Conservation (phyloP, 2,329 filamentous ascomycete genomes). For the Hortaea werneckii region DNA sequence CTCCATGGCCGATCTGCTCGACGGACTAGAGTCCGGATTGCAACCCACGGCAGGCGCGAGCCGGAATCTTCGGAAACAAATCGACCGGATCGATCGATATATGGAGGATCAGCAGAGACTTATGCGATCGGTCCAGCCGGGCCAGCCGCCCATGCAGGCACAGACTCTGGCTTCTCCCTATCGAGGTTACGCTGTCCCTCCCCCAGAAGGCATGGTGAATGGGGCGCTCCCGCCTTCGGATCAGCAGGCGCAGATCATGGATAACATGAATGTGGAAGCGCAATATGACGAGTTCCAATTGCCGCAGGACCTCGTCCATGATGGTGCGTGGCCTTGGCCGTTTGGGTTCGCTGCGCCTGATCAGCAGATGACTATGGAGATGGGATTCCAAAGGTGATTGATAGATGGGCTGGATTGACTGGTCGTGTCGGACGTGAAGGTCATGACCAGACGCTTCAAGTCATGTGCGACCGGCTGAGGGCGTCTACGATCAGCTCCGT, state of each 20-base stretch:
- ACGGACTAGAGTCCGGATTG: conserved; percentile 34
- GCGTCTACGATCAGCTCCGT: too few species aligned
- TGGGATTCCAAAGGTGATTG: background rate
- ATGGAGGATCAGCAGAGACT: conserved; percentile 24
- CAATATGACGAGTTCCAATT: conserved; percentile 9
- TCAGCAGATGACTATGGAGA: conserved; percentile 1
- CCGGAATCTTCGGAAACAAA: conserved; percentile 30
- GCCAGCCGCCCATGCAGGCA: background rate
- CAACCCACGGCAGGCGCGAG: conserved; percentile 31
- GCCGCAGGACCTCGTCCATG: conserved; percentile 5
- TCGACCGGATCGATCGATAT: conserved; percentile 36
- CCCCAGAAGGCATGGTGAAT: background rate
- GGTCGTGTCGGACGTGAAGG: too few species aligned
- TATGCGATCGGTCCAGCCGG: conserved; percentile 7
- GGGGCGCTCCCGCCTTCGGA: background rate
- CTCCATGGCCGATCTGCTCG: conserved; percentile 37
- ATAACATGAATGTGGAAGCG: background rate
- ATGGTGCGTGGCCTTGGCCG: conserved; percentile 8
- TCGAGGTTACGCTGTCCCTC: background rate
- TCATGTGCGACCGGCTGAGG: too few species aligned
- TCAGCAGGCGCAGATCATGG: background rate
- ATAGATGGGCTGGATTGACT: too few species aligned
- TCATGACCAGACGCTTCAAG: too few species aligned
- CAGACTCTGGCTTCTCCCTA: background rate
- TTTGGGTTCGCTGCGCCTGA: conserved; percentile 4